Evolutionary conservation across 169 alveolate species (phyloP).

Genomic region (Cryptosporidium parvum): DNA sequence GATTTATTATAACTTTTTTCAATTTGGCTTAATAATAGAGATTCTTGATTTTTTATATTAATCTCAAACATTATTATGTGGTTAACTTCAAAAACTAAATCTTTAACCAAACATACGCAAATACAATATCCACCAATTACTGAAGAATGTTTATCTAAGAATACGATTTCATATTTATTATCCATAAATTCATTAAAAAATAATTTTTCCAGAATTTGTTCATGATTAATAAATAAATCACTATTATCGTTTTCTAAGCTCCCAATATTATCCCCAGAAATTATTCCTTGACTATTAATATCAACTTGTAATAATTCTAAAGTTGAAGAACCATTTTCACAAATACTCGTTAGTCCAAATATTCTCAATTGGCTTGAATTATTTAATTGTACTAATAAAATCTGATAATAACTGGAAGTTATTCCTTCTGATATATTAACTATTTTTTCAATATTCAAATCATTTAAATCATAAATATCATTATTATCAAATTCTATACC

Average conservation of each 20-base stretch:
- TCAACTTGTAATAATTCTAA: constrained; percentile 31
- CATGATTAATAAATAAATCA: not conserved
- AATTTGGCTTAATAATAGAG: not conserved
- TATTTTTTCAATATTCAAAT: not conserved
- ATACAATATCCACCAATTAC: not conserved
- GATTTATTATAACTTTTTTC: not conserved
- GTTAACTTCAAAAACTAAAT: not conserved
- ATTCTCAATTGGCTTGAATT: not conserved
- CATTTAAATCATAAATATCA: not conserved
- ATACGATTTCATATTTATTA: not conserved
- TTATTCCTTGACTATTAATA: not conserved
- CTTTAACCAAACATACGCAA: constrained; percentile 19
- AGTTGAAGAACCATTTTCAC: not conserved
- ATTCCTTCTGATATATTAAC: constrained; percentile 1
- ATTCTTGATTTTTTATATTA: not conserved
- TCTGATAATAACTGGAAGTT: constrained; percentile 21
- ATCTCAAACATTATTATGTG: constrained; percentile 38
- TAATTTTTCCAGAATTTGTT: constrained; percentile 5
- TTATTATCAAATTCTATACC: constrained; percentile 8
- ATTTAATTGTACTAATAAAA: constrained; percentile 8
- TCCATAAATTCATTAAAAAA: not conserved
- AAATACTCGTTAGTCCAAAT: constrained; percentile 2
- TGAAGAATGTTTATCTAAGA: constrained; percentile 10
- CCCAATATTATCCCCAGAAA: not conserved
- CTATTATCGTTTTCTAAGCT: not conserved